Percentiles rank a stretch among this genome's conserved stretches.
phyloP scores from a whole-genome alignment of 805 yeast genomes.

The Kodamaea laetipori region DNA sequence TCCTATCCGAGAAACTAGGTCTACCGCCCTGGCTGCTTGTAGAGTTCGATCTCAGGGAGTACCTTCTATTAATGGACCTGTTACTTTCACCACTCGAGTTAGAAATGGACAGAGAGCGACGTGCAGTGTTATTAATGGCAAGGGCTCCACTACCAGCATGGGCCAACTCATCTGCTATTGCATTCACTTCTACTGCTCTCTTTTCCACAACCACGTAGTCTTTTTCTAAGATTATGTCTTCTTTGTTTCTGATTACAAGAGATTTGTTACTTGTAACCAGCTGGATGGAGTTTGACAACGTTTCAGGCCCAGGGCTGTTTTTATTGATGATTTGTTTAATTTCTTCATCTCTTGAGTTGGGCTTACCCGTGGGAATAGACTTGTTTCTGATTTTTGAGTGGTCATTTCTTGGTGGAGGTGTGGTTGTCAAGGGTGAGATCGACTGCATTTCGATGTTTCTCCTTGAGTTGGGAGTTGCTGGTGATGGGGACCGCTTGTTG shows the following conservation, averaged over 20 bases:
- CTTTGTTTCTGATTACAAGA: conserved; percentile 20
- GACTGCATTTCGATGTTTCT: conserved; percentile 6
- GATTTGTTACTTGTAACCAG: conserved; percentile 11
- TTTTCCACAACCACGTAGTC: conserved; percentile 96
- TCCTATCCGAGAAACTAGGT: conserved; percentile 63
- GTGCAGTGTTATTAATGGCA: conserved; percentile 35
- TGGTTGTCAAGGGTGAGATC: background rate
- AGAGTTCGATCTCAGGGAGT: conserved; percentile 49
- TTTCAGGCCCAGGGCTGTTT: conserved; percentile 47
- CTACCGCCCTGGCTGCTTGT: conserved; percentile 53
- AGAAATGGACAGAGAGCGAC: conserved; percentile 31
- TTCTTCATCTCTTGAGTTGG: conserved; percentile 40
- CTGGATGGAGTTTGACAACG: conserved; percentile 28
- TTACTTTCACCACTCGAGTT: conserved; percentile 21
- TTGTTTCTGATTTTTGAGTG: background rate
- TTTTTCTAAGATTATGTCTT: conserved; percentile 63
- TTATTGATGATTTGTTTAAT: conserved; percentile 47
- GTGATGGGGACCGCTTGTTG: conserved; percentile 19
- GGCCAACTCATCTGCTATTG: conserved; percentile 90
- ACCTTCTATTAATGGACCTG: conserved; percentile 26
- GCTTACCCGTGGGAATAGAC: conserved; percentile 1
- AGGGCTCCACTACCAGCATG: conserved; percentile 55
- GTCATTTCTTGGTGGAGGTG: conserved; percentile 1
- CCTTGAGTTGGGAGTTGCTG: conserved; percentile 7
- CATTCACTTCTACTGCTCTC: conserved; percentile 91